Percentiles rank a stretch among this genome's conserved stretches.
Evolutionary conservation across 2,329 filamentous ascomycete species (phyloP).

Genomic region (Pseudogymnoascus pannorum): DNA sequence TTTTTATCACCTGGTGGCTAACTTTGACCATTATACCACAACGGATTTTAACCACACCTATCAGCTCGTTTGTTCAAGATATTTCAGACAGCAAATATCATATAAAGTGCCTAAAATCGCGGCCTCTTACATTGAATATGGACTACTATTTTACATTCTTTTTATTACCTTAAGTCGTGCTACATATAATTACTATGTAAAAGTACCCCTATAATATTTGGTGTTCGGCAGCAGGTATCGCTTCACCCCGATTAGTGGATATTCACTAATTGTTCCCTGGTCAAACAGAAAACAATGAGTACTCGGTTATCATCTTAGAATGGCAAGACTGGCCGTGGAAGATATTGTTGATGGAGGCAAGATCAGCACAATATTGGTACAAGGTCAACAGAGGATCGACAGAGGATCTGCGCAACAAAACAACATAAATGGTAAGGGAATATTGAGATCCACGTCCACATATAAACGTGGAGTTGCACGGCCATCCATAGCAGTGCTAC

Average conservation of each 20-base stretch:
- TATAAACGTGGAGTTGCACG: neutral
- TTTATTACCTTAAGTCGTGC: too few species aligned
- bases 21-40: neutral
- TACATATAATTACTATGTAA: too few species aligned
- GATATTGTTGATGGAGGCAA: neutral
- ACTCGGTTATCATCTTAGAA: neutral
- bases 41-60: neutral
- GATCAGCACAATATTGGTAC: neutral
- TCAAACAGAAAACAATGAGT: neutral
- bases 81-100: too few species aligned
- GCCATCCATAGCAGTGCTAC: neutral
- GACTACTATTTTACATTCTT: too few species aligned
- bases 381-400: neutral
- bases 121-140: too few species aligned
- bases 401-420: neutral
- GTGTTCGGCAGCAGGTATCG: too few species aligned
- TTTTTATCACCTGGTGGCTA: neutral
- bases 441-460: neutral
- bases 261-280: too few species aligned
- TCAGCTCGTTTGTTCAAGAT: too few species aligned
- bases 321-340: neutral
- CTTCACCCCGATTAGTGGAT: too few species aligned
- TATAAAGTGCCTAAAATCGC: too few species aligned
- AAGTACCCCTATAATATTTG: too few species aligned
- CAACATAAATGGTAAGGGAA: neutral